Percentiles rank a stretch among this genome's conserved stretches.
These are phyloP conservation scores for Huntiella abstrusa DNA, from an alignment of 2,329 filamentous ascomycete species.

Conservation along the genomic window DNA sequence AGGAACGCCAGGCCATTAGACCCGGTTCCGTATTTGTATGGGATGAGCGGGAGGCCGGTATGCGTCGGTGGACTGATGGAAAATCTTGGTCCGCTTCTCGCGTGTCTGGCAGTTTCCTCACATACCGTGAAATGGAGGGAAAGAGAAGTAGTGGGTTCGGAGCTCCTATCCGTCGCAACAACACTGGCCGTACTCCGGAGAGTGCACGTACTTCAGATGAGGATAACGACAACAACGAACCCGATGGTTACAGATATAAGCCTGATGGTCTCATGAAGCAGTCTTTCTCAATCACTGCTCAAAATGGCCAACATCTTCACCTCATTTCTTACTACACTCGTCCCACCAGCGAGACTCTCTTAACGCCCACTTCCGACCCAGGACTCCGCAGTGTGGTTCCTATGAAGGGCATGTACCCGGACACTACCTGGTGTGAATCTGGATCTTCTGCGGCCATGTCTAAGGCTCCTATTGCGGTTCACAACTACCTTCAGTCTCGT, in stretches of 20 bases:
- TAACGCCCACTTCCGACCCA: conserved; percentile 67
- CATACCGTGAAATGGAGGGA: conserved; percentile 97
- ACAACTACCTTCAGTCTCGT: conserved; percentile 16
- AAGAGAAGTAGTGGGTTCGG: conserved; percentile 71
- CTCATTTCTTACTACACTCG: conserved; percentile 93
- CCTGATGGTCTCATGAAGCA: conserved; percentile 97
- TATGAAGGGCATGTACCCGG: conserved; percentile 88
- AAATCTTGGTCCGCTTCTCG: conserved; percentile 98
- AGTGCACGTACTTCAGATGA: conserved; percentile 67
- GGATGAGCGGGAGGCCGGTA: conserved; percentile 95
- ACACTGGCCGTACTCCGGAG: conserved; percentile 62
- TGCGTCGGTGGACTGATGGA: conserved; percentile 95
- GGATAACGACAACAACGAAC: conserved; percentile 66
- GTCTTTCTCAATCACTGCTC: conserved; percentile 96
- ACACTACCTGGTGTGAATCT: conserved; percentile 77
- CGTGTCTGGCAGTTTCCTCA: conserved; percentile 92
- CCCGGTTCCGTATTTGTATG: conserved; percentile 98
- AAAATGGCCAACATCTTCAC: conserved; percentile 73
- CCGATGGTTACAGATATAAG: conserved; percentile 87
- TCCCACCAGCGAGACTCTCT: conserved; percentile 50
- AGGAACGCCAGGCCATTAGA: conserved; percentile 87
- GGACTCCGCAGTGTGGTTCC: conserved; percentile 65
- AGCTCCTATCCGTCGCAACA: conserved; percentile 21
- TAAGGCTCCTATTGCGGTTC: conserved; percentile 46
- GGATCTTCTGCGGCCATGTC: conserved; percentile 66